phyloP scores from a whole-genome alignment of 441 rosid genomes.

The Populus trichocarpa region DNA sequence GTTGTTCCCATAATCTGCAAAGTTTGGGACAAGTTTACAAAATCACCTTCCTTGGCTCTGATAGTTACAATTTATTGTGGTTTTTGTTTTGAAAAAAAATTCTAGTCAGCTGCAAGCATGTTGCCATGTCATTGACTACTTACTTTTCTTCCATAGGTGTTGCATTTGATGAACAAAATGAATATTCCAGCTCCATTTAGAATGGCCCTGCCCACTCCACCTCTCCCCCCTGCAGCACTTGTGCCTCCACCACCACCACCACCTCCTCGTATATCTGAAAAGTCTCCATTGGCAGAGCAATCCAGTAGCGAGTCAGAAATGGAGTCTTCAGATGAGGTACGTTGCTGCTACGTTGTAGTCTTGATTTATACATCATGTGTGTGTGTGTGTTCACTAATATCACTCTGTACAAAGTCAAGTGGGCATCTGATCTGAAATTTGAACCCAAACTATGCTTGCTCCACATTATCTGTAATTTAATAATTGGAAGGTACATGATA shows the following conservation, averaged over 20 bases:
- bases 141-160: conserved; percentile 42
- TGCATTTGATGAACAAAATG: conserved; percentile 99
- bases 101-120: not conserved
- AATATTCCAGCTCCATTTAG: conserved; percentile 97
- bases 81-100: not conserved
- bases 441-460: no score
- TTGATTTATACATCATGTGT: not conserved
- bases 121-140: conserved; percentile 6
- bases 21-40: conserved; percentile 11
- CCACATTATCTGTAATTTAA: not conserved
- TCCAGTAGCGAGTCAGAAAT: conserved; percentile 89
- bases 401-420: not conserved
- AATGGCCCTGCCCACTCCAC: conserved; percentile 90
- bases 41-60: not conserved
- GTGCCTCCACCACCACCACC: conserved; percentile 45
- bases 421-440: not conserved
- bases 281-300: conserved; percentile 39
- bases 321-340: conserved; percentile 88
- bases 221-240: conserved; percentile 58
- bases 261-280: conserved; percentile 34
- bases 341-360: conserved; percentile 3
- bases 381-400: not conserved
- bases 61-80: not conserved
- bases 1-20: conserved; percentile 33
- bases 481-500: not conserved